Evolutionary conservation across 176 grass and related monocot genomes (phyloP), one percentile per base, ranked within the genome.

Genomic region (Juncus effusus): DNA sequence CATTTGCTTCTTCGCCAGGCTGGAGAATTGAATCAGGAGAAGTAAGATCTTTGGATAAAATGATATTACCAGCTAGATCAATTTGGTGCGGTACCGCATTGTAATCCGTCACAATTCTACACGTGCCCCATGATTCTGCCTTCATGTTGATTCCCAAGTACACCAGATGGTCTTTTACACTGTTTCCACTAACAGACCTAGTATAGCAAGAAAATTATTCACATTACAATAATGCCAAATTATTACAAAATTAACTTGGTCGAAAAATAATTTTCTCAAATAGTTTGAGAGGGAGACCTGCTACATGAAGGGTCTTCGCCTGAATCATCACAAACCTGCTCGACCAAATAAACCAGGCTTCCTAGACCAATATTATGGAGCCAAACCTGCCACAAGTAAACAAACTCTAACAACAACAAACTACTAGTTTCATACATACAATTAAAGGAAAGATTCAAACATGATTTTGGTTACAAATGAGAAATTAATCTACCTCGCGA

Each of bases 231-330:
- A 58, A 54, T 8, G 35, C 66, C 10, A 47, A 0, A 28, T 28
- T 28, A n/a, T n/a, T n/a, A n/a, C n/a, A 28, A 28, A 28, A 28
- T 28, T 28, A 28, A 28, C 19, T 0, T 28, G 19, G 19, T 28
- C 19, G 1, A 28, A 28, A 28, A 28, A 28, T 0, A 28, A 1
- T 28, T 28, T 28, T 28, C 19, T 28, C 19, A 12, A 36, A 2
- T 68, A n/a, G 47, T 57, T 56, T 59, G 60, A 51, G 58, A 65
- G 62, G 75, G 11, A 6, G 65, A 79, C 89, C 84, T 93, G 81
- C 89, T 64, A 78, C 89, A 93, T 58, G 85, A 70, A 40, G 89
- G 89, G 77, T 93, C 89, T 82, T 88, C 85, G 10, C 89, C 89
- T 28, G 85, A 88, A 72, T 73, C 85, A 14, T 93, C 85, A 7